Evolutionary conservation across 768 basidiomycete species (phyloP).

Genomic region (Xerocomellus intermedius): DNA sequence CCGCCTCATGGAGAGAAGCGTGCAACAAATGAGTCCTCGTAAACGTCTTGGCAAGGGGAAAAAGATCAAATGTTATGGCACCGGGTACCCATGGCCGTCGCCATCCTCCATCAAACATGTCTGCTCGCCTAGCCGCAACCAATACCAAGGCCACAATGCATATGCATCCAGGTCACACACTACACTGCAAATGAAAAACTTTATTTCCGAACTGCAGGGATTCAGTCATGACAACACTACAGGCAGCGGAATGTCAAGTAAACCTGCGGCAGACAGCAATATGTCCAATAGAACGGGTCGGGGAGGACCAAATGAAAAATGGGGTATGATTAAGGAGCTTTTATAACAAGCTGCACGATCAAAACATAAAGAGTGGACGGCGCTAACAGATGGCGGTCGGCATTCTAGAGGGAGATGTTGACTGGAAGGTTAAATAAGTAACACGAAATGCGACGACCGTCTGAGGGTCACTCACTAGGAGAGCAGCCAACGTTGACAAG

Average conservation of each 20-base stretch:
- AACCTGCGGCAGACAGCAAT: background rate
- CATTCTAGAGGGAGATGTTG: slow-evolving; percentile 15
- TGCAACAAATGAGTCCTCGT: no score
- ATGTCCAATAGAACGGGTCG: background rate
- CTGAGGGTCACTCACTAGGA: slow-evolving; percentile 28
- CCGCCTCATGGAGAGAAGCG: no score
- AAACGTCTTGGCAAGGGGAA: background rate
- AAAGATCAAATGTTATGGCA: background rate
- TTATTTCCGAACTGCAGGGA: background rate
- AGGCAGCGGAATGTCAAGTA: background rate
- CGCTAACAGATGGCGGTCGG: background rate
- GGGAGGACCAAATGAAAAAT: background rate
- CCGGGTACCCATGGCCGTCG: background rate
- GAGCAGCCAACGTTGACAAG: slow-evolving; percentile 41
- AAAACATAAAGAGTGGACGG: slow-evolving; percentile 21
- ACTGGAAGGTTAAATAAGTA: slow-evolving; percentile 13
- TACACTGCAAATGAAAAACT: background rate
- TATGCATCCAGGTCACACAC: background rate
- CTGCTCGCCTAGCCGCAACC: no score
- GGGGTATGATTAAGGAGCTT: slow-evolving; percentile 17
- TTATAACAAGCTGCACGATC: background rate
- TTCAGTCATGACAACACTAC: background rate
- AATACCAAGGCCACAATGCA: background rate
- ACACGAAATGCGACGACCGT: background rate
- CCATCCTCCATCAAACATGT: no score